phyloP scores from a whole-genome alignment of 371 early-diverging fungal genomes.

The Globomyces sp. region DNA sequence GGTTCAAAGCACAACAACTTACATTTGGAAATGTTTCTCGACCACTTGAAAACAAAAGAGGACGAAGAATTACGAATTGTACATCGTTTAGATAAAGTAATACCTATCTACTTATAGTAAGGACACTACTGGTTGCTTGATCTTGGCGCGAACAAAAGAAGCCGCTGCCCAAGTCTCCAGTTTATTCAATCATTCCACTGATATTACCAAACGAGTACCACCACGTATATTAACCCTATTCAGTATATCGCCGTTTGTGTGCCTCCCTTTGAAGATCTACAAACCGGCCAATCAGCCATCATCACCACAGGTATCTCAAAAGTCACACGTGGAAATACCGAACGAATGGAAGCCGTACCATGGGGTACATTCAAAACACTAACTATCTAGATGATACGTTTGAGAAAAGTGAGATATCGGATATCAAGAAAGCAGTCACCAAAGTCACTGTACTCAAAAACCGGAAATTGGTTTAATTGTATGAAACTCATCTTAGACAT shows the following conservation, averaged over 20 bases:
- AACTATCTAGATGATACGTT: constrained; percentile 15
- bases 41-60: constrained; percentile 22
- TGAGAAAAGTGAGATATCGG: constrained; percentile 5
- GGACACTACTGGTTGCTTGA: constrained; percentile 53
- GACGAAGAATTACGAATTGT: constrained; percentile 44
- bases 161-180: constrained; percentile 40
- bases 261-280: constrained; percentile 21
- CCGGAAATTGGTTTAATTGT: constrained; percentile 4
- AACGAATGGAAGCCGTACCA: constrained; percentile 32
- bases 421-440: constrained; percentile 36
- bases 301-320: constrained; percentile 38
- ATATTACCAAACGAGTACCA: constrained; percentile 17
- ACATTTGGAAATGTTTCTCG: constrained; percentile 35
- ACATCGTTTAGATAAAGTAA: constrained; percentile 55
- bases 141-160: constrained; percentile 48
- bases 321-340: constrained; percentile 23
- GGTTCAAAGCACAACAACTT: constrained; percentile 33
- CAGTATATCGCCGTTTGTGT: constrained; percentile 34
- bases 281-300: background rate
- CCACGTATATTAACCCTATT: constrained; percentile 6
- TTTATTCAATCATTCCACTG: constrained; percentile 32
- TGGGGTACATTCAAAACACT: constrained; percentile 29
- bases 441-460: constrained; percentile 22
- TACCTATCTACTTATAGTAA: too few species aligned
- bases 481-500: background rate